Evolutionary conservation across 441 rosid species (phyloP), one percentile per base, ranked within the genome.

Genomic region (Croton setiger): DNA sequence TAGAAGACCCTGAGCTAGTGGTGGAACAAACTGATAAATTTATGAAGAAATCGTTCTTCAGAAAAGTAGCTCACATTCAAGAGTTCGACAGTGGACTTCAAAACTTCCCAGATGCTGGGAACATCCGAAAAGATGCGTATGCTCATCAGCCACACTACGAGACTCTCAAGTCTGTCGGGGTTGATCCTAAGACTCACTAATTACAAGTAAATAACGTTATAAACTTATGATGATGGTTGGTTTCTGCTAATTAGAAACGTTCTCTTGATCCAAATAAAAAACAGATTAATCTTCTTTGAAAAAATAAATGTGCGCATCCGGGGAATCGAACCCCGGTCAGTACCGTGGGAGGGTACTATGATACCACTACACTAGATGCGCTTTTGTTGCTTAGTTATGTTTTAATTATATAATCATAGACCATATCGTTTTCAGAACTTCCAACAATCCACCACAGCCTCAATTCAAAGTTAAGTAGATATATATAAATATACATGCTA

Each of bases 311-410:
- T 89, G 94, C 91, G 90, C 95, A 90, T 87, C 93, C 90, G 77
- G 96, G 96, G 88, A 92, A 90, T 90, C 89, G 96, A 90, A 92
- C 91, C 90, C 91, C 81, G 98, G 96, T 92, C 98, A 88, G 91
- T 87, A 90, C 93, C 95, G 95, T 88, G 96, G 93, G 95, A 88
- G 96, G 96, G 95, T 90, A 92, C 98, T 88, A 85, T 90, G 96
- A 88, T 88, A 88, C 98, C 98, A 88, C 96, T 89, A 92, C 92
- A 89, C 96, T 73, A 91, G 89, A 88, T 88, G 92, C 89, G 91
- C 90, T 17, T 20, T 47, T 47, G n/a, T 1, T 3, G 7, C n/a
- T n/a, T n/a, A n/a, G n/a, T n/a, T n/a, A n/a, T n/a, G n/a, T n/a
- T n/a, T n/a, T n/a, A n/a, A n/a, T n/a, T n/a, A n/a, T n/a, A n/a